phyloP scores from a whole-genome alignment of 495 filamentous ascomycete genomes.

The Xylona heveae region DNA sequence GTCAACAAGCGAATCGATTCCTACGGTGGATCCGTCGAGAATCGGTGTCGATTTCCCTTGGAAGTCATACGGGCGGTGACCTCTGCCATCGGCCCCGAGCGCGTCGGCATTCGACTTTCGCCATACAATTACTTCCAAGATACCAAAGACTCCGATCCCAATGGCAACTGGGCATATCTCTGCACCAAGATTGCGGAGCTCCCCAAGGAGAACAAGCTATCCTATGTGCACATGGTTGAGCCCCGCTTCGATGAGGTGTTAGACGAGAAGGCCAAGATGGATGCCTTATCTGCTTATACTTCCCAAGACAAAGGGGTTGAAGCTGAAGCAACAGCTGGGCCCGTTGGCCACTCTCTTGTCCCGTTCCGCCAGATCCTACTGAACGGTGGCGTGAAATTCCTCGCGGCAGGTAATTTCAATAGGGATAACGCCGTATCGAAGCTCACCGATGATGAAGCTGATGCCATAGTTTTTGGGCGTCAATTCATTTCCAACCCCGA shows the following conservation, averaged over 20 bases:
- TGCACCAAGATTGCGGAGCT: conserved; percentile 34
- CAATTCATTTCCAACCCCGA: conserved; percentile 54
- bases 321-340: not conserved
- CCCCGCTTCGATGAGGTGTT: conserved; percentile 21
- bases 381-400: conserved; percentile 12
- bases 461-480: conserved; percentile 30
- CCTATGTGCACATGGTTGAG: conserved; percentile 46
- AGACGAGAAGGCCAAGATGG: conserved; percentile 23
- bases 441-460: conserved; percentile 9
- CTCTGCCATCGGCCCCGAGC: conserved; percentile 39
- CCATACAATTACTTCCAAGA: conserved; percentile 42
- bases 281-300: conserved; percentile 21
- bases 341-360: not conserved
- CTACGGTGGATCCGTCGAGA: conserved; percentile 55
- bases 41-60: conserved; percentile 41
- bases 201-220: conserved; percentile 32
- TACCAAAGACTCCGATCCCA: conserved; percentile 29
- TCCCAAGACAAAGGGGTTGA: not conserved
- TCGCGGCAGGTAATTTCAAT: conserved; percentile 17
- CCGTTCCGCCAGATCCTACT: not conserved
- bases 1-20: conserved; percentile 40
- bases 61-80: conserved; percentile 41
- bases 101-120: conserved; percentile 37
- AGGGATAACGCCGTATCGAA: conserved; percentile 11
- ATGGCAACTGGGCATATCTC: conserved; percentile 10